These are phyloP conservation scores for Podospora appendiculata DNA, from an alignment of 495 filamentous ascomycete species.

Conservation along the genomic window DNA sequence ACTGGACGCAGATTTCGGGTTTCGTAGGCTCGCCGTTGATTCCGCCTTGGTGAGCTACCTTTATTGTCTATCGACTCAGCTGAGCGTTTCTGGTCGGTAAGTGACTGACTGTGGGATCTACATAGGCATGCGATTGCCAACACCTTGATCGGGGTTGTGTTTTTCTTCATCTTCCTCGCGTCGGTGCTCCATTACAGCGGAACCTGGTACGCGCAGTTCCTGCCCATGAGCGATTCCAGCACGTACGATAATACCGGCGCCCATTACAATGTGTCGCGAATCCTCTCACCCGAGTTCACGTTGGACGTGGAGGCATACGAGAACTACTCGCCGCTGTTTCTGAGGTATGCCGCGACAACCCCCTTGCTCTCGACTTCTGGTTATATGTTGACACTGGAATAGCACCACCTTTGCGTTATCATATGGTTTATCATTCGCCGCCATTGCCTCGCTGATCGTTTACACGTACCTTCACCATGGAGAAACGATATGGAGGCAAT, in stretches of 20 bases:
- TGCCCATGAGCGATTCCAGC: constrained; percentile 51
- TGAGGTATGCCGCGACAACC: constrained; percentile 31
- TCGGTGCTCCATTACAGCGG: constrained; percentile 55
- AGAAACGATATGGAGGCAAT: constrained; percentile 51
- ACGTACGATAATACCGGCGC: constrained; percentile 57
- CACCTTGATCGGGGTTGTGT: constrained; percentile 52
- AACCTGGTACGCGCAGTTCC: constrained; percentile 53
- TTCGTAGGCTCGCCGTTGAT: constrained; percentile 52
- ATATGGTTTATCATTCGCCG: constrained; percentile 66
- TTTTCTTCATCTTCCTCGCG: constrained; percentile 42
- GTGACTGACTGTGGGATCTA: no score
- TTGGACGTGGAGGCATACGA: constrained; percentile 49
- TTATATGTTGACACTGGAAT: constrained; percentile 11
- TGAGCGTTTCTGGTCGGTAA: not conserved
- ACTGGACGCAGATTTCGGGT: constrained; percentile 57
- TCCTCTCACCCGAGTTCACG: constrained; percentile 43
- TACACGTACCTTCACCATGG: constrained; percentile 60
- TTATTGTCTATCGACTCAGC: not conserved
- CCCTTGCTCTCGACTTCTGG: not conserved
- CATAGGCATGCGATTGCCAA: constrained; percentile 49
- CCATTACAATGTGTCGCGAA: constrained; percentile 46
- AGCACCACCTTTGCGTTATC: constrained; percentile 55
- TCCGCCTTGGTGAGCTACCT: constrained; percentile 42
- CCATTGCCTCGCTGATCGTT: constrained; percentile 57
- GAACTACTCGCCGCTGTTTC: constrained; percentile 54